These are phyloP conservation scores for Macroventuria anomochaeta DNA, from an alignment of 2,329 filamentous ascomycete genomes.

Conservation along the genomic window DNA sequence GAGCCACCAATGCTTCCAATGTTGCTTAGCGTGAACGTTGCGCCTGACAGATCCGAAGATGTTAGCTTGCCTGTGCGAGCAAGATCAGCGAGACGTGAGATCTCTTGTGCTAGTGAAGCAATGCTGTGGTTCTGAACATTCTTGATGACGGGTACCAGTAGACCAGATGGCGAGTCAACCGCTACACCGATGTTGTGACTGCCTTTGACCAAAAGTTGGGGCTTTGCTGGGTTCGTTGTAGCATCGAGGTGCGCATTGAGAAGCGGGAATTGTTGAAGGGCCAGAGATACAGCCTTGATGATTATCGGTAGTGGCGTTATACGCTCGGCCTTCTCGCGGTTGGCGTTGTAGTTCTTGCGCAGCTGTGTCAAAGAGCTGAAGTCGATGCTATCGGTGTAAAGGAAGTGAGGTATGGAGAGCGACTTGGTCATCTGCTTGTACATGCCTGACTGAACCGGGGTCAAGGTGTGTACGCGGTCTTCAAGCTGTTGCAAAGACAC, in stretches of 20 bases:
- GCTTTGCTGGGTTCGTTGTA: slow-evolving; percentile 64
- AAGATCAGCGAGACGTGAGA: slow-evolving; percentile 73
- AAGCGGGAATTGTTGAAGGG: slow-evolving; percentile 80
- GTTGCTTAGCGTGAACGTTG: slow-evolving; percentile 95
- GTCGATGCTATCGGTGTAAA: slow-evolving; percentile 90
- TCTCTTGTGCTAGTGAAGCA: slow-evolving; percentile 76
- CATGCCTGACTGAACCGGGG: slow-evolving; percentile 87
- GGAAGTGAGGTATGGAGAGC: slow-evolving; percentile 89
- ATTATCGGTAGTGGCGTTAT: slow-evolving; percentile 93
- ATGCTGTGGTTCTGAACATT: slow-evolving; percentile 81
- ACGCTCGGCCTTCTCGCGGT: slow-evolving; percentile 53
- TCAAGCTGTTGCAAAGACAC: slow-evolving; percentile 43
- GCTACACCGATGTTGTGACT: slow-evolving; percentile 96
- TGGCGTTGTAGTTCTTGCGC: slow-evolving; percentile 73
- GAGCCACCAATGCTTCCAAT: slow-evolving; percentile 95
- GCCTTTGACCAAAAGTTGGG: slow-evolving; percentile 76
- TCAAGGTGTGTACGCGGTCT: slow-evolving; percentile 74
- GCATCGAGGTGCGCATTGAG: slow-evolving; percentile 86
- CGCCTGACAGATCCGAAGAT: slow-evolving; percentile 77
- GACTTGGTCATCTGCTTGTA: slow-evolving; percentile 97
- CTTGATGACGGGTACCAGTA: slow-evolving; percentile 90
- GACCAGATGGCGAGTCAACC: slow-evolving; percentile 88
- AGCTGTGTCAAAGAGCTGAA: slow-evolving; percentile 76
- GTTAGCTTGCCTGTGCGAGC: slow-evolving; percentile 78
- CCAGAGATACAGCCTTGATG: slow-evolving; percentile 90